phyloP scores from a whole-genome alignment of 1,284 basidiomycete species.

The Apiotrichum gracile region DNA sequence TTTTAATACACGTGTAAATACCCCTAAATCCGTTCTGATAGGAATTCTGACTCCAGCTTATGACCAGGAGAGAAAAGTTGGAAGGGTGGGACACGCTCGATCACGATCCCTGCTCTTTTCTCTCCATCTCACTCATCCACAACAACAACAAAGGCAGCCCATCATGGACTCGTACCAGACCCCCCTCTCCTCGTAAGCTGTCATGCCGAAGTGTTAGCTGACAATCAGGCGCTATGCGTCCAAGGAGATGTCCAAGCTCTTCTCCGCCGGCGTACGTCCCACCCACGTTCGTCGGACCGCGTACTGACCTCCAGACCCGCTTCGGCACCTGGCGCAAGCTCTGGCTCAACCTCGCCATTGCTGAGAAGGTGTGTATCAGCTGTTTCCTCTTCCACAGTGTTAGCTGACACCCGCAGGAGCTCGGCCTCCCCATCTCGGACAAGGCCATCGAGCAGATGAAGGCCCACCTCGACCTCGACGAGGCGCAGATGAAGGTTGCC shows the following conservation, averaged over 20 bases:
- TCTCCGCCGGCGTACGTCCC: slow-evolving; percentile 70
- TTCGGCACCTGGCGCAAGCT: slow-evolving; percentile 95
- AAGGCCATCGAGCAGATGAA: slow-evolving; percentile 93
- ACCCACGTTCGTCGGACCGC: slow-evolving; percentile 21
- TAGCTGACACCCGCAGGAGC: slow-evolving; percentile 51
- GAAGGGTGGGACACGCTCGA: too few relatives aligned
- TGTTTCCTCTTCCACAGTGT: neutral
- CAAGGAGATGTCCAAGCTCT: slow-evolving; percentile 96
- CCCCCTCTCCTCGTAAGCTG: slow-evolving; percentile 50
- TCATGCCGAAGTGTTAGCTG: neutral
- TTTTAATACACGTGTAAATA: too few relatives aligned
- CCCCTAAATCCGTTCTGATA: too few relatives aligned
- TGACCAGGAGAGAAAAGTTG: too few relatives aligned
- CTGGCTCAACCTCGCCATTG: slow-evolving; percentile 94
- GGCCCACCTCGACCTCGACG: slow-evolving; percentile 80
- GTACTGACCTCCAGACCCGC: slow-evolving; percentile 60
- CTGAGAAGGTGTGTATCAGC: slow-evolving; percentile 62
- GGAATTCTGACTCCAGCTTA: too few relatives aligned
- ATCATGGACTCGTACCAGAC: slow-evolving; percentile 52
- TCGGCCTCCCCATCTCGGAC: slow-evolving; percentile 83
- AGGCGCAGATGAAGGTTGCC: slow-evolving; percentile 84
- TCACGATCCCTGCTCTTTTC: neutral
- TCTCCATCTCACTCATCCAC: neutral
- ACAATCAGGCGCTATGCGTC: slow-evolving; percentile 85
- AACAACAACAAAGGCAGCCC: neutral